These are phyloP conservation scores for Schizosaccharomyces japonicus DNA, from an alignment of 805 yeast species.

Conservation along the genomic window DNA sequence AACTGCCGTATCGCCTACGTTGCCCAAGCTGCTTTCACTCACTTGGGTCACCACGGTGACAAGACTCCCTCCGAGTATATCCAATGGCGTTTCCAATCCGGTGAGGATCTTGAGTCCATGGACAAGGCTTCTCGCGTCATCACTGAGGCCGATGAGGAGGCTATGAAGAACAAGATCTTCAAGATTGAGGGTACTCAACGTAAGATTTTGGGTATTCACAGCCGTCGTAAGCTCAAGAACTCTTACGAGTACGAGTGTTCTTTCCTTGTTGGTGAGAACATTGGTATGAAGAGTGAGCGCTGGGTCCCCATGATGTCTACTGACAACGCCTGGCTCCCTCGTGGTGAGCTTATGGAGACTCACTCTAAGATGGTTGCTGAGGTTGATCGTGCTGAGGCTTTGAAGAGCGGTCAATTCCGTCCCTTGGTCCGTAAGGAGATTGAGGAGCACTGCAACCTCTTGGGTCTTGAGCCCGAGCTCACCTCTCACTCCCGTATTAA, in stretches of 20 bases:
- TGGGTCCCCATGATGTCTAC: conserved; percentile 99
- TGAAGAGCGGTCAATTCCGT: conserved; percentile 99
- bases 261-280: conserved; percentile 91
- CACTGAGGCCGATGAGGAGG: conserved; percentile 87
- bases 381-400: conserved; percentile 99
- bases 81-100: conserved; percentile 99
- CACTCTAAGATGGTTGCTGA: conserved; percentile 98
- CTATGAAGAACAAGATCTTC: conserved; percentile 92
- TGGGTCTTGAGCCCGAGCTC: conserved; percentile 96
- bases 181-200: conserved; percentile 96
- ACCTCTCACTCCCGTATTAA: conserved; percentile 99
- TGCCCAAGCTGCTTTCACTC: conserved; percentile 99
- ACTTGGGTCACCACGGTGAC: conserved; percentile 94
- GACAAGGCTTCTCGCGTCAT: conserved; percentile 98
- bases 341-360: conserved; percentile 92
- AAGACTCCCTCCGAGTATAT: conserved; percentile 99
- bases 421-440: conserved; percentile 99
- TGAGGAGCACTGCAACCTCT: conserved; percentile 93
- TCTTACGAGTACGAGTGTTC: conserved; percentile 98
- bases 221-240: conserved; percentile 99
- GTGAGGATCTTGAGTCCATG: conserved; percentile 99
- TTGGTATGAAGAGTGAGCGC: conserved; percentile 96
- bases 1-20: conserved; percentile 99
- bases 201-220: conserved; percentile 79
- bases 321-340: conserved; percentile 99